phyloP scores from a whole-genome alignment of 2,329 filamentous ascomycete species.

The Cercospora beticola region DNA sequence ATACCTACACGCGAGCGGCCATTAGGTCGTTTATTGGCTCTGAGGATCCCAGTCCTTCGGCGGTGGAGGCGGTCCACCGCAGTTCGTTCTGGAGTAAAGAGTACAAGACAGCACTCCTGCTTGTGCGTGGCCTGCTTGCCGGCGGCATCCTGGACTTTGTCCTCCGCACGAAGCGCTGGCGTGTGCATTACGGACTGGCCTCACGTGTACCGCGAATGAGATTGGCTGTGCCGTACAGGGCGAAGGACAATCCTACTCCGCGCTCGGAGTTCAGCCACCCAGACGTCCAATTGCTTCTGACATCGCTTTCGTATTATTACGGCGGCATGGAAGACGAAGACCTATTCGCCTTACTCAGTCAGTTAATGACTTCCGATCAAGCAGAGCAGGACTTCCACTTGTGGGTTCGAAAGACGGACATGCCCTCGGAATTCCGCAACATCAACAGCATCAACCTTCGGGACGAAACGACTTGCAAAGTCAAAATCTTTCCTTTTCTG shows the following conservation, averaged over 20 bases:
- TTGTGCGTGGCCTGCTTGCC: slow-evolving; percentile 61
- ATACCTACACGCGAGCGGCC: not conserved
- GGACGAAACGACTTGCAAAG: slow-evolving; percentile 27
- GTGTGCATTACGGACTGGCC: slow-evolving; percentile 58
- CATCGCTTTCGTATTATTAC: slow-evolving; percentile 68
- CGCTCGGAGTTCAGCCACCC: slow-evolving; percentile 68
- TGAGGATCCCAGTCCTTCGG: not conserved
- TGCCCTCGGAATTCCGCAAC: slow-evolving; percentile 22
- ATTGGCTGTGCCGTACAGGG: slow-evolving; percentile 66
- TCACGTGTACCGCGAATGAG: slow-evolving; percentile 48
- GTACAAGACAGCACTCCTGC: slow-evolving; percentile 40
- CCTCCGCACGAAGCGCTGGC: slow-evolving; percentile 64
- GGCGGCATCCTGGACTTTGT: slow-evolving; percentile 60
- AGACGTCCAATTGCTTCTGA: slow-evolving; percentile 65
- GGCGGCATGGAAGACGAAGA: slow-evolving; percentile 49
- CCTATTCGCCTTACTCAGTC: slow-evolving; percentile 44
- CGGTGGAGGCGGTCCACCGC: not conserved
- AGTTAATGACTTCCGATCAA: slow-evolving; percentile 30
- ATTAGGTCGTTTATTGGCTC: not conserved
- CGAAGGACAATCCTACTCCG: slow-evolving; percentile 63
- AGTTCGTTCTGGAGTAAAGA: not conserved
- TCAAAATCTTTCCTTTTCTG: slow-evolving; percentile 44
- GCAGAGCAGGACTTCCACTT: slow-evolving; percentile 31
- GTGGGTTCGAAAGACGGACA: slow-evolving; percentile 25
- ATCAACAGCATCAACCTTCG: slow-evolving; percentile 33